Evolutionary conservation across 2,329 filamentous ascomycete genomes (phyloP).

Genomic region (Alternaria incomplexa): DNA sequence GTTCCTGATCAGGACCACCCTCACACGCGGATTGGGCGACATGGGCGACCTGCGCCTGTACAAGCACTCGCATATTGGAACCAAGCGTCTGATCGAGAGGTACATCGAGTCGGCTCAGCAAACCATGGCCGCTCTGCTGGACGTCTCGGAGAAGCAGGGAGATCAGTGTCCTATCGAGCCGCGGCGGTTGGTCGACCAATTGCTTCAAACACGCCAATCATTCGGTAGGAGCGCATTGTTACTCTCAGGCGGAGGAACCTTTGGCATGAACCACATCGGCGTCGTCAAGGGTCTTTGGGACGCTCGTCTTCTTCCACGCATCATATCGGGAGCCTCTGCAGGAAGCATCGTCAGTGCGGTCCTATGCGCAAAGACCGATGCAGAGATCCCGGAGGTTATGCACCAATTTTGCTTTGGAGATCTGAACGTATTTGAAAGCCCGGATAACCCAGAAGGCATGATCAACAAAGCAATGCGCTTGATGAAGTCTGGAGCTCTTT

Average conservation of each 20-base stretch:
- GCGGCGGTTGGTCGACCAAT: slow-evolving; percentile 68
- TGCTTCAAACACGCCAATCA: slow-evolving; percentile 75
- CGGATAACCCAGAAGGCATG: slow-evolving; percentile 65
- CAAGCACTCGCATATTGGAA: slow-evolving; percentile 82
- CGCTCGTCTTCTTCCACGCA: slow-evolving; percentile 75
- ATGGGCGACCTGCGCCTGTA: slow-evolving; percentile 87
- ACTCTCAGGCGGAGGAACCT: slow-evolving; percentile 84
- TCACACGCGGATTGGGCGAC: slow-evolving; percentile 81
- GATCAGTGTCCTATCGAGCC: slow-evolving; percentile 62
- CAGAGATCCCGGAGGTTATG: slow-evolving; percentile 75
- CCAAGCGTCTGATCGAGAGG: slow-evolving; percentile 83
- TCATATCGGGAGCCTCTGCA: slow-evolving; percentile 86
- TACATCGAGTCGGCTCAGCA: slow-evolving; percentile 82
- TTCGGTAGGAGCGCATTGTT: slow-evolving; percentile 85
- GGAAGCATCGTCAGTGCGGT: slow-evolving; percentile 86
- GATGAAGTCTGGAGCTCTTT: slow-evolving; percentile 81
- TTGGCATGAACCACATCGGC: slow-evolving; percentile 91
- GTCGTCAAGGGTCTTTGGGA: slow-evolving; percentile 84
- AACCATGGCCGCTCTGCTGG: slow-evolving; percentile 75
- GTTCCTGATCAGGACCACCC: slow-evolving; percentile 77
- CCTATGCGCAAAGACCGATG: slow-evolving; percentile 77
- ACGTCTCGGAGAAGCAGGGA: slow-evolving; percentile 60
- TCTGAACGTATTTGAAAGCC: slow-evolving; percentile 77
- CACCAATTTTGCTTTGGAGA: slow-evolving; percentile 78
- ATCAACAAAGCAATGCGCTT: slow-evolving; percentile 73